Percentiles rank a stretch among this genome's conserved stretches.
Evolutionary conservation across 345 rosid species (phyloP).

Genomic region (Corymbia maculata): DNA sequence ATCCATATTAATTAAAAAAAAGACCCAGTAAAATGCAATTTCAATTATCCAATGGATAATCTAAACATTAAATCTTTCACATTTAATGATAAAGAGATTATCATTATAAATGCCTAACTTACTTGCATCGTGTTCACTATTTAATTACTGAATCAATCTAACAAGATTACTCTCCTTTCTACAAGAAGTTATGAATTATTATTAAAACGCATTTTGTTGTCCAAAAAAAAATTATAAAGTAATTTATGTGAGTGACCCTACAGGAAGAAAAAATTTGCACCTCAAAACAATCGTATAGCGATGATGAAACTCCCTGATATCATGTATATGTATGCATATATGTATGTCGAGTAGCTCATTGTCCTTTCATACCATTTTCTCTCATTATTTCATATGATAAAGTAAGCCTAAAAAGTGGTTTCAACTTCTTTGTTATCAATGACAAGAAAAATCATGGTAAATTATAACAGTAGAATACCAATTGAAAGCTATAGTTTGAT

Average conservation of each 20-base stretch:
- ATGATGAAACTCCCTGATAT: neutral
- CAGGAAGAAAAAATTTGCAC: neutral
- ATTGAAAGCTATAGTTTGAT: neutral
- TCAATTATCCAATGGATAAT: neutral
- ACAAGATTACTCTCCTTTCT: neutral
- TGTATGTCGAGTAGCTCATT: neutral
- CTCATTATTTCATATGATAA: neutral
- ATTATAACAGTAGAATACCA: neutral
- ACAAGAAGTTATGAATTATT: no score
- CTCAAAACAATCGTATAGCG: neutral
- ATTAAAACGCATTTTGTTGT: neutral
- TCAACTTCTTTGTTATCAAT: neutral
- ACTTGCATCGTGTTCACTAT: neutral
- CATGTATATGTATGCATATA: no score
- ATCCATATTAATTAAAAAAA: neutral
- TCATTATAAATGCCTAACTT: neutral
- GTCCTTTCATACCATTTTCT: neutral
- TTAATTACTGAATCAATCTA: neutral
- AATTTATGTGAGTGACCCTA: neutral
- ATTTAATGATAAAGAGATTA: neutral
- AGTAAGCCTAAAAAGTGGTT: neutral
- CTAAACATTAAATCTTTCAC: neutral
- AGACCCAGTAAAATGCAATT: neutral
- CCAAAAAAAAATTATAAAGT: no score
- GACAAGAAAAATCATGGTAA: no score